Evolutionary conservation across 768 basidiomycete genomes (phyloP).

Genomic region (Boletales sp.): DNA sequence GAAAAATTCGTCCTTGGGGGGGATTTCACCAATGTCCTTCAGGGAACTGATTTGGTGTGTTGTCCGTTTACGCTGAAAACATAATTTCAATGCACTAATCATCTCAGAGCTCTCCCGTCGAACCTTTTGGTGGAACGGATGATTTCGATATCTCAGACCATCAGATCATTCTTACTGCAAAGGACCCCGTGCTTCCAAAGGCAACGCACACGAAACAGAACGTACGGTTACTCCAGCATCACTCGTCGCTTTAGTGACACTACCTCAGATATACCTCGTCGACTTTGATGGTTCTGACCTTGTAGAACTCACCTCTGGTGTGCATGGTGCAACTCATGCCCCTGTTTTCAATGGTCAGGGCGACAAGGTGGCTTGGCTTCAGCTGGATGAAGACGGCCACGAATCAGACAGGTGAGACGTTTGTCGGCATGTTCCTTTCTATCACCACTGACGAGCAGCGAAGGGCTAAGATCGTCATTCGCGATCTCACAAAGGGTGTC

Average conservation of each 20-base stretch:
- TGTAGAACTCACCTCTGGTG: slow-evolving; percentile 74
- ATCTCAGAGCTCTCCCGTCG: slow-evolving; percentile 64
- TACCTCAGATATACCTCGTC: slow-evolving; percentile 65
- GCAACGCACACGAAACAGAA: slow-evolving; percentile 91
- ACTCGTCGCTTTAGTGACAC: neutral
- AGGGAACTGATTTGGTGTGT: slow-evolving; percentile 68
- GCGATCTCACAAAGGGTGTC: slow-evolving; percentile 64
- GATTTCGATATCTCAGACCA: slow-evolving; percentile 73
- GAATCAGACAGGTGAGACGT: slow-evolving; percentile 71
- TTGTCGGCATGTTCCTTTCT: neutral
- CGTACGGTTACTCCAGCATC: slow-evolving; percentile 33
- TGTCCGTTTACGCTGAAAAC: neutral
- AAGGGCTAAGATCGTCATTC: slow-evolving; percentile 76
- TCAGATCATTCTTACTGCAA: slow-evolving; percentile 79
- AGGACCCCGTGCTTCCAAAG: slow-evolving; percentile 71
- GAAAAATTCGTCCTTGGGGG: slow-evolving; percentile 50
- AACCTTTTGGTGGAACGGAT: slow-evolving; percentile 82
- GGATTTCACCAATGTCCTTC: slow-evolving; percentile 56
- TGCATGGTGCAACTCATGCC: slow-evolving; percentile 78
- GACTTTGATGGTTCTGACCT: slow-evolving; percentile 52
- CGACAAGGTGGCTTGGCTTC: slow-evolving; percentile 80
- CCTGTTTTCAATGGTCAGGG: slow-evolving; percentile 68
- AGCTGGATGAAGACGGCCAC: slow-evolving; percentile 84
- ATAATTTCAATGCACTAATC: neutral
- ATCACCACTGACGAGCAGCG: neutral